Evolutionary conservation across 2,329 filamentous ascomycete species (phyloP).

Genomic region (Exophiala xenobiotica): DNA sequence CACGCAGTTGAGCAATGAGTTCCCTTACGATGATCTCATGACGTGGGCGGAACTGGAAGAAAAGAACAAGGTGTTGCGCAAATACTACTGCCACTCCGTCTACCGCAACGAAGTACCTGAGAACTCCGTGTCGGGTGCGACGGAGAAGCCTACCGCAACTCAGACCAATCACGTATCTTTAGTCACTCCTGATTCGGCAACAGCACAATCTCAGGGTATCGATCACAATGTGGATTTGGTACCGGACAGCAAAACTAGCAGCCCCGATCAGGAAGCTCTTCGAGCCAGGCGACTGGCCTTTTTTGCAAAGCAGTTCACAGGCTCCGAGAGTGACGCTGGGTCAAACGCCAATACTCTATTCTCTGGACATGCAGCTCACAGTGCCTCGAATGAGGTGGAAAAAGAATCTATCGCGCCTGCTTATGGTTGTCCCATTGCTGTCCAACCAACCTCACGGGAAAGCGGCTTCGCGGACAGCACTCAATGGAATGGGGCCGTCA

Average conservation of each 20-base stretch:
- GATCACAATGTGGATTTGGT: too few relatives aligned
- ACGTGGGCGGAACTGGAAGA: conserved; percentile 15
- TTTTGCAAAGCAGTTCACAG: conserved; percentile 16
- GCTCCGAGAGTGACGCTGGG: neutral
- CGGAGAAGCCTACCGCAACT: neutral
- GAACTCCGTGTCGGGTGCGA: neutral
- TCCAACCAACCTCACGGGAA: too few relatives aligned
- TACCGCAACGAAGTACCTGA: neutral
- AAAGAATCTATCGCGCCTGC: too few relatives aligned
- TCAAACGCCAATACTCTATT: neutral
- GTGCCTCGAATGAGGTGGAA: neutral
- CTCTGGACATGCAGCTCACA: conserved; percentile 1
- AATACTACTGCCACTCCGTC: conserved; percentile 10
- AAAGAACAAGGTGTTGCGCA: conserved; percentile 18
- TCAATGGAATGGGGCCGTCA: too few relatives aligned
- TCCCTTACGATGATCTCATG: conserved; percentile 26
- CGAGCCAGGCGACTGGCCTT: conserved; percentile 24
- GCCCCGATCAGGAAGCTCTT: conserved; percentile 18
- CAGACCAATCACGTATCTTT: neutral
- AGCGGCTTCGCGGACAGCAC: too few relatives aligned
- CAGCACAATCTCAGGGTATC: conserved; percentile 6
- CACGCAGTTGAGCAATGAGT: conserved; percentile 12
- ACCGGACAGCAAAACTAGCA: too few relatives aligned
- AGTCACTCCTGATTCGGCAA: too few relatives aligned
- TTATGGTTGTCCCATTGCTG: too few relatives aligned